Evolutionary conservation across 2,329 filamentous ascomycete species (phyloP), one percentile per base, ranked within the genome.

Genomic region (Cladorrhinum sp.): DNA sequence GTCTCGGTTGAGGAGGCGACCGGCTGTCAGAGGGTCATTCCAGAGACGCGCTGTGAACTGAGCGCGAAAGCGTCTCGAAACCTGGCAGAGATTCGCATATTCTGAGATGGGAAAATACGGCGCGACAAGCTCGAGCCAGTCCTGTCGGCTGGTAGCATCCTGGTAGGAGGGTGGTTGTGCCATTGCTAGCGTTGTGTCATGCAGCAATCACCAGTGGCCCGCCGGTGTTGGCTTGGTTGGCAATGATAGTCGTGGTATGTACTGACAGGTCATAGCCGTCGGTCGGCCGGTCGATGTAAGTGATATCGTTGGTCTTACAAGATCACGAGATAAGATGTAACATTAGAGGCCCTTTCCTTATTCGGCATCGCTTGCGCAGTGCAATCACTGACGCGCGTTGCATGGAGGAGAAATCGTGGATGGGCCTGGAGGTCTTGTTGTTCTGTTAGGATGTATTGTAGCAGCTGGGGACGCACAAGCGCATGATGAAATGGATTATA

Each of bases 11-110:
- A 81, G 67, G 5, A 77, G 77, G 8, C 76, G 73, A 23, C 74
- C 73, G 1, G 74, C 69, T 18, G 71, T 66, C 18, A 84, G 67
- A 10, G 82, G 75, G 66, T 85, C 78, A 62, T 74, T 73, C 83
- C 83, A 86, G 18, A 85, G 70, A 3, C 74, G 77, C 20, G 81
- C 80, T 3, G 78, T 78, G 66, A 86, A 85, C 20, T 77, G 70
- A 48, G 65, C 59, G 72, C 80, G 77, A 65, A 82, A 84, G 9
- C 73, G 76, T 45, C 66, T 71, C 52, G 74, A 78, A 9, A 85
- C 82, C 38, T 77, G 76, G 66, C 80, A 84, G 49, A 84, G 76
- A 7, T 71, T 69, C 23, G 73, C 66, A 65, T 80, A 81, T 66
- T 81, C 76, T 5, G 66, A 59, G 48, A 75, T 64, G 1, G 70